Evolutionary conservation across 495 filamentous ascomycete species (phyloP), one percentile per base, ranked within the genome.

Genomic region (Neurospora terricola): DNA sequence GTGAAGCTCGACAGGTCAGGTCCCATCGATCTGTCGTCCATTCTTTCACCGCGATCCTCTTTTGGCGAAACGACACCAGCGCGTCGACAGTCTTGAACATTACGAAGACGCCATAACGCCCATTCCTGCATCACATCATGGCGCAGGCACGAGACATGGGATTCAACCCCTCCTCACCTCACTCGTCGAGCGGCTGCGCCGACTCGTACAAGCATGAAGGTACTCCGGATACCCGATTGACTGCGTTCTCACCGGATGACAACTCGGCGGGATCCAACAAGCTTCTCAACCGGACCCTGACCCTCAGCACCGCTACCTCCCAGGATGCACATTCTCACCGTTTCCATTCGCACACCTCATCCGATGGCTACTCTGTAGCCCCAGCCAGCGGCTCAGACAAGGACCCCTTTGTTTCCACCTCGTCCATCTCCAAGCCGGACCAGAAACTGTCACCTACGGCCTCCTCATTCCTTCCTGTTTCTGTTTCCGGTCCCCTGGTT

Each of bases 211-310:
- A 88, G 23, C 74, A 81, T 43, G 80, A 82, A 72, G 86, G 84
- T 34, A 91, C 90, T 43, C 90, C 90, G 1, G 88, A 90, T 71
- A 91, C 89, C 34, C 85, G 86, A 69, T 73, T 90, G 38, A 91
- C 89, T 14, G 80, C 84, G 43, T 91, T 91, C 78, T 90, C 89
- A n/a, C 88, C 89, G 0, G 88, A 90, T 18, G 88, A 90, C 59
- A 78, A 73, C 70, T 82, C 83, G 27, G 76, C 78, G 45, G 76
- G 78, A 71, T 80, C 82, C 30, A 76, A 74, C 54, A 82, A 77
- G 71, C 71, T 77, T 36, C 69, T 78, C 38, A 76, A 78, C 7
- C 54, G 54, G 30, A 73, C 76, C 36, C 70, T 82, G 54, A 77
- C 71, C 54, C 16, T 74, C 27, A 73, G 70, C 14, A 66, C 54